These are phyloP conservation scores for Pneumocystis murina DNA, from an alignment of 1,139 yeast genomes.

Conservation along the genomic window DNA sequence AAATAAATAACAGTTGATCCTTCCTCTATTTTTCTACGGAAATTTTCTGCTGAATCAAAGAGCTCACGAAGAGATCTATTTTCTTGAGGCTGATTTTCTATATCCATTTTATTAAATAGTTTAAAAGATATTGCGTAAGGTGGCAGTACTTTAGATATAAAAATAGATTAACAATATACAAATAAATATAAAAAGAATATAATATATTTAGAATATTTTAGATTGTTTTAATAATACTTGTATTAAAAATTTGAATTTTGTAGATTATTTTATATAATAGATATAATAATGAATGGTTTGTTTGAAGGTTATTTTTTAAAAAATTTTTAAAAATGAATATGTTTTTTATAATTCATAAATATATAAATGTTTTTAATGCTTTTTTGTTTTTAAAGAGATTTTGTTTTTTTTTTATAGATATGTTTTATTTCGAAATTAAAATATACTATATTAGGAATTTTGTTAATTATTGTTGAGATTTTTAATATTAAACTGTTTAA, in stretches of 20 bases:
- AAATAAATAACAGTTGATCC: not conserved
- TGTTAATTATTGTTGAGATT: not conserved
- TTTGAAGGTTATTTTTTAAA: not conserved
- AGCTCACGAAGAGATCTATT: not conserved
- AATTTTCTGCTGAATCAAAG: not conserved
- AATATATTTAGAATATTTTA: not conserved
- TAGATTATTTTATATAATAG: not conserved
- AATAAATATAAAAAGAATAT: not conserved
- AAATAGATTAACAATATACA: not conserved
- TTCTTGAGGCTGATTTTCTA: not conserved
- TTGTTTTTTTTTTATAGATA: not conserved
- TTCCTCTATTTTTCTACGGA: not conserved
- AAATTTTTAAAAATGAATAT: not conserved
- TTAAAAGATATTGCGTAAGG: not conserved
- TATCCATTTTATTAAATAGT: not conserved
- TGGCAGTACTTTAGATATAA: not conserved
- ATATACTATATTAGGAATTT: not conserved
- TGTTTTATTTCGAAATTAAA: not conserved
- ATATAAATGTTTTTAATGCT: not conserved
- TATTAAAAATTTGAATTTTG: not conserved
- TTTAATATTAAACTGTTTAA: not conserved
- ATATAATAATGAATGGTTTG: not conserved
- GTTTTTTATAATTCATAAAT: not conserved
- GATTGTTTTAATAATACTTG: not conserved
- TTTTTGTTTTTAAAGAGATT: not conserved